Base-by-base conservation (phyloP, 129 eudicot genomes). In the Helianthus tuberosus region DNA sequence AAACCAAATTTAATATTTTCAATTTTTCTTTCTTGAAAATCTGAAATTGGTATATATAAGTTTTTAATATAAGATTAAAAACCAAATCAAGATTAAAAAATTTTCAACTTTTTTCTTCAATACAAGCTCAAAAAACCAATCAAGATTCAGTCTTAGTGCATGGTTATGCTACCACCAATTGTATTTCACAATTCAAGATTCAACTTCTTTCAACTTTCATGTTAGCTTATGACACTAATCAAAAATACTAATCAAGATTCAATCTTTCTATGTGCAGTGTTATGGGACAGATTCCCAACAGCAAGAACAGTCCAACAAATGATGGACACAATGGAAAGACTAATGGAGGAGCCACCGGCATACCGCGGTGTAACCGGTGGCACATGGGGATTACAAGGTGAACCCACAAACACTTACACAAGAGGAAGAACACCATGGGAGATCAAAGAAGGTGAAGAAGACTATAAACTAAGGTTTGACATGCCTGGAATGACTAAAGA, bases 371-470 rank as follows among this genome's bases (percentile, higher is more conserved):
- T 0, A 0, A 20, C 23, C 55, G 71, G 43, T 27, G 23, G 23
- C 23, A 20, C 23, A 20, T 20, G 23, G 23, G 23, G 23, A 20
- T 29, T 44, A 60, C 66, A 11, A 6, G 15, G 44, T 0, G 44
- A 10, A 53, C 74, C 12, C 13, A 74, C 69, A 6, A 64, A 63
- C 13, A 86, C 88, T 11, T 92, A 83, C 88, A 75, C 79, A 72
- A 60, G 96, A 35, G 96, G 96, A 50, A 86, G 98, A 71, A 87
- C 95, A 4, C 95, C 98, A 74, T 93, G 98, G 98, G 96, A 89
- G 84, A 93, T 93, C 60, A 93, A 85, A 68, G 98, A 93, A 82
- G 81, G 74, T 2, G 90, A 87, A 49, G 59, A 20, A 0, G 92
- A 82, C 0, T 93, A 87, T 75, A 93, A 87, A 67, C n/a, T 93